Percentiles rank a stretch among this genome's conserved stretches.
These are phyloP conservation scores for Acer saccharum DNA, from an alignment of 345 rosid species.

Conservation along the genomic window DNA sequence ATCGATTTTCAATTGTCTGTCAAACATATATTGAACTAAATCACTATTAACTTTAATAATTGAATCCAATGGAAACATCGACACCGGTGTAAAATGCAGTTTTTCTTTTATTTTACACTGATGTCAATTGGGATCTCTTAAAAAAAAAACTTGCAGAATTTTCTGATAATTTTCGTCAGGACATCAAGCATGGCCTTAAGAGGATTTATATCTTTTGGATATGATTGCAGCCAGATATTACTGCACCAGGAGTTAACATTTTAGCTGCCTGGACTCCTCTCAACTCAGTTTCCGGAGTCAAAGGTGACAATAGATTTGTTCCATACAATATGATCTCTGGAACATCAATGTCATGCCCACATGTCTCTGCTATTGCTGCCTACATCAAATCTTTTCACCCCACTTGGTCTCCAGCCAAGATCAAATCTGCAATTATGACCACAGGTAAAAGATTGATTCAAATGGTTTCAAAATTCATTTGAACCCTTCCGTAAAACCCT, in stretches of 20 bases:
- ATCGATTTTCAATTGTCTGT: too few species aligned
- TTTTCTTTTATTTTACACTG: too few species aligned
- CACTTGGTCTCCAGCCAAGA: conserved; percentile 39
- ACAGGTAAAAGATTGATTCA: conserved; percentile 16
- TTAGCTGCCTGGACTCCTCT: conserved; percentile 51
- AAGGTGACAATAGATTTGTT: conserved; percentile 30
- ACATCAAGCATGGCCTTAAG: not conserved
- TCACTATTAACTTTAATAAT: too few species aligned
- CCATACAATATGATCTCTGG: conserved; percentile 46
- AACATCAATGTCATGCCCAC: conserved; percentile 66
- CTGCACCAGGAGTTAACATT: conserved; percentile 58
- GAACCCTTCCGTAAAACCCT: too few species aligned
- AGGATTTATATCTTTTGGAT: not conserved
- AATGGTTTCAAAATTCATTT: not conserved
- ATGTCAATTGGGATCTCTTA: too few species aligned
- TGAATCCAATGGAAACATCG: not conserved
- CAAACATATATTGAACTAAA: too few species aligned
- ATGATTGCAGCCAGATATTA: conserved; percentile 54
- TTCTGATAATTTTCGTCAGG: too few species aligned
- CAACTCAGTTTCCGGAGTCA: not conserved
- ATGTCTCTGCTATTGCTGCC: conserved; percentile 44
- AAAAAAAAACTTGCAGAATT: too few species aligned
- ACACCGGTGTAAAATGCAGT: conserved; percentile 10
- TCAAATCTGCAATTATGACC: conserved; percentile 44
- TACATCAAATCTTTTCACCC: conserved; percentile 44